Percentiles rank a stretch among this genome's conserved stretches.
Conservation (phyloP, 1,284 basidiomycete species). For the Mrakiaceae sp. region DNA sequence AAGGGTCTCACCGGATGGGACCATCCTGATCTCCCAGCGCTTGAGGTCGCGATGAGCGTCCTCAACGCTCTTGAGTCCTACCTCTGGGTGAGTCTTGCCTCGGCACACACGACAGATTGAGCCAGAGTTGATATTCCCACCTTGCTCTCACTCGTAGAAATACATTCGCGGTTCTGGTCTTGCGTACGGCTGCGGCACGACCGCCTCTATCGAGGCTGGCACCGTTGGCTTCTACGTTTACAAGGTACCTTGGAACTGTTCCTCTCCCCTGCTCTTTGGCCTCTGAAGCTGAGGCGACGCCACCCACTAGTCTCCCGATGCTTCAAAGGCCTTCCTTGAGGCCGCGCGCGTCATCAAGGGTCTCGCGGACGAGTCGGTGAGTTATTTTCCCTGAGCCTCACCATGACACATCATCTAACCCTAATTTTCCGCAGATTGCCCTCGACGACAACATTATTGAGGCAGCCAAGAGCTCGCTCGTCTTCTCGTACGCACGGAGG, state of each 20-base stretch:
- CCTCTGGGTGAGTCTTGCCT: constrained; percentile 58
- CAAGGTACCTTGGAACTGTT: constrained; percentile 44
- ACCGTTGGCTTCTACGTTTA: constrained; percentile 71
- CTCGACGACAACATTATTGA: constrained; percentile 77
- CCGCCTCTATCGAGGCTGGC: constrained; percentile 69
- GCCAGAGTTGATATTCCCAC: background rate
- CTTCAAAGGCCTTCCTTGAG: constrained; percentile 69
- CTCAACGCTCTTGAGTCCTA: constrained; percentile 91
- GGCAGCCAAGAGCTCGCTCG: constrained; percentile 82
- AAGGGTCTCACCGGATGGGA: constrained; percentile 67
- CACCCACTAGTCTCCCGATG: constrained; percentile 63
- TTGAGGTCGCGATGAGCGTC: constrained; percentile 74
- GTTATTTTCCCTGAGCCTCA: constrained; percentile 28
- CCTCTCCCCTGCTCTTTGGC: background rate
- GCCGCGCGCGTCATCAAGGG: constrained; percentile 63
- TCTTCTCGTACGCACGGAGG: constrained; percentile 65
- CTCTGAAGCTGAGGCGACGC: constrained; percentile 6
- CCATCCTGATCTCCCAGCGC: constrained; percentile 72
- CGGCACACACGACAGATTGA: background rate
- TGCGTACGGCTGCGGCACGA: constrained; percentile 82
- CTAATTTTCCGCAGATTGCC: constrained; percentile 46
- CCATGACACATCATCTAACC: background rate
- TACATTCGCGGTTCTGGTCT: constrained; percentile 83
- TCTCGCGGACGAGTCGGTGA: constrained; percentile 63
- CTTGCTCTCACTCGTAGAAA: constrained; percentile 26